Evolutionary conservation across 2,329 filamentous ascomycete genomes (phyloP).

Genomic region (Cladosporium austrohemisphaericum): DNA sequence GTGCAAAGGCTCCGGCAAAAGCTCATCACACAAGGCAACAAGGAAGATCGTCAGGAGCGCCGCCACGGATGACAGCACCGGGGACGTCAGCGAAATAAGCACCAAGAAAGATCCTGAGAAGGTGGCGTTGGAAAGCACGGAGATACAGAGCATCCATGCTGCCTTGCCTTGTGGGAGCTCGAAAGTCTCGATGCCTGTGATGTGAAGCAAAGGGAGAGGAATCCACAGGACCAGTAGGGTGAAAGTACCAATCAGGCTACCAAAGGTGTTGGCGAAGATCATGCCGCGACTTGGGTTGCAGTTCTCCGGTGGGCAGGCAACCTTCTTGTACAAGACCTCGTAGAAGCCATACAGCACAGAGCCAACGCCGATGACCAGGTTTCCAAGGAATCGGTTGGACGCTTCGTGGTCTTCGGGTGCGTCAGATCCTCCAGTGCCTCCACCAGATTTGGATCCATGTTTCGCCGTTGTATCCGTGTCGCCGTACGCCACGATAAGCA

Average conservation of each 20-base stretch:
- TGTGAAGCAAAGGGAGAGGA: slow-evolving; percentile 78
- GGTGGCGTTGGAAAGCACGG: slow-evolving; percentile 79
- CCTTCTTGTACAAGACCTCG: slow-evolving; percentile 92
- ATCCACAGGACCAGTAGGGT: slow-evolving; percentile 88
- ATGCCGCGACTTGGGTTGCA: slow-evolving; percentile 81
- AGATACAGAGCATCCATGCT: slow-evolving; percentile 74
- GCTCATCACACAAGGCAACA: slow-evolving; percentile 86
- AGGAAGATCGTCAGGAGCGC: slow-evolving; percentile 95
- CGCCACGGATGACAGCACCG: slow-evolving; percentile 80
- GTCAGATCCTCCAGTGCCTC: slow-evolving; percentile 47
- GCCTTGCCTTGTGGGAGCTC: slow-evolving; percentile 74
- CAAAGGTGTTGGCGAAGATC: slow-evolving; percentile 92
- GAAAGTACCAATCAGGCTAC: slow-evolving; percentile 79
- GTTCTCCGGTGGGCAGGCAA: slow-evolving; percentile 88
- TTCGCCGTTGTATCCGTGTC: slow-evolving; percentile 53
- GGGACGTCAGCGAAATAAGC: slow-evolving; percentile 86
- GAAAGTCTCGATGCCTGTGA: slow-evolving; percentile 74
- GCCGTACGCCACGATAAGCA: slow-evolving; percentile 93
- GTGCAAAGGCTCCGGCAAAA: slow-evolving; percentile 66
- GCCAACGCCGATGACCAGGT: slow-evolving; percentile 85
- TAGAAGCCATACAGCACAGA: slow-evolving; percentile 94
- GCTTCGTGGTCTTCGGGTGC: slow-evolving; percentile 51
- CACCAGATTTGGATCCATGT: slow-evolving; percentile 54
- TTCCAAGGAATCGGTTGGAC: slow-evolving; percentile 71
- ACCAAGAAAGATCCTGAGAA: slow-evolving; percentile 93